Base-by-base conservation (phyloP, 805 yeast species). In the Wickerhamiella hasegawae region DNA sequence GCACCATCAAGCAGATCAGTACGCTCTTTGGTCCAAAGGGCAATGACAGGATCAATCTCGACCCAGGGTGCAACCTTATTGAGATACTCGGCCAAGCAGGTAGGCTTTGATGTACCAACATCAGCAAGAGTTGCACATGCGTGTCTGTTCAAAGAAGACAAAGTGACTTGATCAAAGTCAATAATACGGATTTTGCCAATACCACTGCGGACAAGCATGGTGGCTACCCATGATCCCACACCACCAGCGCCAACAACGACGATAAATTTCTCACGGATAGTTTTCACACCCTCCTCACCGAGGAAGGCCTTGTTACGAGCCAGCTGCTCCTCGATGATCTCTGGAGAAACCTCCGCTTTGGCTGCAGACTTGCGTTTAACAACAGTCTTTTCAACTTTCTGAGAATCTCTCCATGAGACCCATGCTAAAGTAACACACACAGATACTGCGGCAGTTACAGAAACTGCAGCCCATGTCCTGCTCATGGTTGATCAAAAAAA, bases 211-310 rank as follows among this genome's bases (percentile, higher is more conserved):
- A 80, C 78, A 38, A 90, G 65, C 79, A 92, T 82, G 9, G 93
- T 77, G 10, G 79, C 76, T 18, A 77, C 94, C 87, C 95, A 85
- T 0, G 96, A 85, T 2, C 99, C 99, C 28, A 90, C 99, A 39
- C 99, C 99, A 39, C 99, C 99, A 14, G 87, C 90, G 21, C 99
- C 98, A 10, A 73, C 77, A 12, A 87, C 79, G 2, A 83, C 79
- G 2, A 85, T 69, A 37, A 70, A 66, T 49, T 82, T 76, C 10
- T 65, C 57, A 36, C 94, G 71, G 14, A 90, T 69, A 40, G 71
- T 71, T 15, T 58, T 55, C 71, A 84, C 74, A 1, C 95, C 97
- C 16, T 76, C 79, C 34, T 79, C 81, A 10, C 94, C 83, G 19
- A 90, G 63, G 52, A 90, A 90, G 1, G 94, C 96, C 52, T 81